Percentiles rank a stretch among this genome's conserved stretches.
phyloP scores from a whole-genome alignment of 208 protist genomes.

The Leptomonas seymouri region DNA sequence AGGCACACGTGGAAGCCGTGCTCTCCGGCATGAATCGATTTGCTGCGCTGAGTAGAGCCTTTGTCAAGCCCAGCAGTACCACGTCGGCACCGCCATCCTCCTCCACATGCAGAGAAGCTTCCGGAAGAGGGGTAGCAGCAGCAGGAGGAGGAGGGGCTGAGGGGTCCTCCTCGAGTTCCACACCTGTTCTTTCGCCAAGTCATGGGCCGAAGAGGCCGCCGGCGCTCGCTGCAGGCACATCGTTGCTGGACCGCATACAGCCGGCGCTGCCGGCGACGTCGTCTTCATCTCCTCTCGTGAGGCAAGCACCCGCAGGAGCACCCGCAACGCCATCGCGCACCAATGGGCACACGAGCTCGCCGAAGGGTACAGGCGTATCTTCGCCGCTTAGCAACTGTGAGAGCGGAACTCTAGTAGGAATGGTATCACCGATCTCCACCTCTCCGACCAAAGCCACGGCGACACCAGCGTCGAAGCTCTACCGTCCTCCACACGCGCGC shows the following conservation, averaged over 20 bases:
- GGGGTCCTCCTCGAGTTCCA: background rate
- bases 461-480: slow-evolving; percentile 14
- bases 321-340: background rate
- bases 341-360: background rate
- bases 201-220: background rate
- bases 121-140: background rate
- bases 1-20: slow-evolving; percentile 12
- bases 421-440: background rate
- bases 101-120: background rate
- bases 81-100: background rate
- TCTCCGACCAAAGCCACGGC: background rate
- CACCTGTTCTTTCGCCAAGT: slow-evolving; percentile 1
- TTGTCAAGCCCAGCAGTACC: slow-evolving; percentile 10
- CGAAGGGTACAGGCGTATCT: background rate
- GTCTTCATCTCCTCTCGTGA: background rate
- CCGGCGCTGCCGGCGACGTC: slow-evolving; percentile 1
- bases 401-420: background rate
- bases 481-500: slow-evolving; percentile 29
- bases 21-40: slow-evolving; percentile 23
- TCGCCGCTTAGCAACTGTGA: background rate
- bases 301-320: background rate
- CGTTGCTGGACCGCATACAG: slow-evolving; percentile 21
- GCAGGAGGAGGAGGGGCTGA: background rate
- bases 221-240: slow-evolving; percentile 14
- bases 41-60: slow-evolving; percentile 21